Evolutionary conservation across 805 yeast species (phyloP).

Genomic region (Pichia pseudocactophila): DNA sequence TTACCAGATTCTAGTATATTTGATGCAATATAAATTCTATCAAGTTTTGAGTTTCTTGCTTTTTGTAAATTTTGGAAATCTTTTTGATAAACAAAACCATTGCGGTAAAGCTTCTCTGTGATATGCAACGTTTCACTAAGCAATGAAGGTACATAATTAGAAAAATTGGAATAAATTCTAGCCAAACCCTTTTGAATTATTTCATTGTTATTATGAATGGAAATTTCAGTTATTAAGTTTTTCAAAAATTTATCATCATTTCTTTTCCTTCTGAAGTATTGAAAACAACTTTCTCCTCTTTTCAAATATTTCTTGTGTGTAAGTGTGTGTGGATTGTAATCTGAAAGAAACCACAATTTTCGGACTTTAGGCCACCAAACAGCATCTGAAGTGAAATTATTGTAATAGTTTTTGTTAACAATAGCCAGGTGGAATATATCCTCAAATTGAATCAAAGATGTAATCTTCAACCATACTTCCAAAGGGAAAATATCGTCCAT

Average conservation of each 20-base stretch:
- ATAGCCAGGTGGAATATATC: slow-evolving; percentile 12
- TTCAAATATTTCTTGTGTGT: background rate
- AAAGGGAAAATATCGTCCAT: slow-evolving; percentile 8
- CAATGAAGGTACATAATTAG: slow-evolving; percentile 15
- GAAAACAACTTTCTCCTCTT: slow-evolving; percentile 1
- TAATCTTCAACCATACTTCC: slow-evolving; percentile 18
- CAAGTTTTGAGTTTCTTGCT: slow-evolving; percentile 11
- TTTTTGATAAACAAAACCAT: background rate
- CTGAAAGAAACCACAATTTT: slow-evolving; percentile 3
- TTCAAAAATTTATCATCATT: slow-evolving; percentile 1
- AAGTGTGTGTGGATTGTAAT: slow-evolving; percentile 2
- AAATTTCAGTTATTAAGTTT: background rate
- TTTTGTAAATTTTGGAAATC: slow-evolving; percentile 1
- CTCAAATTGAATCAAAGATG: slow-evolving; percentile 1
- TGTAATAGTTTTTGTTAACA: slow-evolving; percentile 5
- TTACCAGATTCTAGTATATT: slow-evolving; percentile 12
- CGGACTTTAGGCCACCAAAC: slow-evolving; percentile 16
- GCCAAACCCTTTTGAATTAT: background rate
- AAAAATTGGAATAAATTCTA: background rate
- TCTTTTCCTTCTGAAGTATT: slow-evolving; percentile 3
- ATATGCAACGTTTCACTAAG: slow-evolving; percentile 16
- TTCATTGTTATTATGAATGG: background rate
- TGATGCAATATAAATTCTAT: slow-evolving; percentile 15
- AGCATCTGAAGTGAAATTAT: slow-evolving; percentile 9
- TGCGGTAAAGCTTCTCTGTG: background rate